A percentile compares a stretch with the other conserved stretches of the same genome.
Evolutionary conservation across 23 red algal genomes (phyloP).

Genomic region (Cyanidiococcus yangmingshanensis): DNA sequence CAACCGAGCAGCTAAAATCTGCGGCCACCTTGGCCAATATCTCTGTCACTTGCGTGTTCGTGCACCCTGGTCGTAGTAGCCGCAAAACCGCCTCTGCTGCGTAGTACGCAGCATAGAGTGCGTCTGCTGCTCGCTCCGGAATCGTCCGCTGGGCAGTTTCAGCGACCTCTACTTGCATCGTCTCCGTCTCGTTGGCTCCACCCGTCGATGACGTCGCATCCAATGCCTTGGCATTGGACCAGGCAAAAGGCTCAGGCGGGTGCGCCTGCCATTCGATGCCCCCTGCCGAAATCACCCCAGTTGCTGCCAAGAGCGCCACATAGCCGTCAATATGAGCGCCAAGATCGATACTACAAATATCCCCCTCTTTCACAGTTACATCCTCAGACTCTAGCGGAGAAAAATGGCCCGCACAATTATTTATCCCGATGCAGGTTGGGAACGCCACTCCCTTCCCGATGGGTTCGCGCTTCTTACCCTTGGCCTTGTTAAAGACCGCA

Average conservation of each 20-base stretch:
- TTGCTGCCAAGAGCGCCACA: constrained; percentile 48
- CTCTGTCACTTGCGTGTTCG: constrained; percentile 73
- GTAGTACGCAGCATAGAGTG: constrained; percentile 55
- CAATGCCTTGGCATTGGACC: neutral
- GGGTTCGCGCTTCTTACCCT: constrained; percentile 52
- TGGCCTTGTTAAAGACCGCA: constrained; percentile 73
- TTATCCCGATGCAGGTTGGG: constrained; percentile 73
- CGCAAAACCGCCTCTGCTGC: constrained; percentile 83
- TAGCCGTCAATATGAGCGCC: constrained; percentile 93
- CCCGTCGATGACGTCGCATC: neutral
- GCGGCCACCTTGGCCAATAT: constrained; percentile 54
- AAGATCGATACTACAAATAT: constrained; percentile 66
- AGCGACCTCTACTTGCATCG: neutral
- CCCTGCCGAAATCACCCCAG: constrained; percentile 26
- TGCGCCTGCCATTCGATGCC: neutral
- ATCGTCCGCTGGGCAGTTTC: neutral
- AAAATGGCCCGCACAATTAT: constrained; percentile 80
- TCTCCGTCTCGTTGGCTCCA: constrained; percentile 26
- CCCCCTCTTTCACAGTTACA: constrained; percentile 40
- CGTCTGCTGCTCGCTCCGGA: constrained; percentile 49
- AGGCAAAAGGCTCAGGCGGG: neutral
- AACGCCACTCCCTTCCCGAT: constrained; percentile 90
- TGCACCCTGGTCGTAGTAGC: constrained; percentile 67
- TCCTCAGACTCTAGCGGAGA: constrained; percentile 67
- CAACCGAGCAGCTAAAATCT: constrained; percentile 43